phyloP scores from a whole-genome alignment of 768 basidiomycete genomes.

The Serendipita sp. region DNA sequence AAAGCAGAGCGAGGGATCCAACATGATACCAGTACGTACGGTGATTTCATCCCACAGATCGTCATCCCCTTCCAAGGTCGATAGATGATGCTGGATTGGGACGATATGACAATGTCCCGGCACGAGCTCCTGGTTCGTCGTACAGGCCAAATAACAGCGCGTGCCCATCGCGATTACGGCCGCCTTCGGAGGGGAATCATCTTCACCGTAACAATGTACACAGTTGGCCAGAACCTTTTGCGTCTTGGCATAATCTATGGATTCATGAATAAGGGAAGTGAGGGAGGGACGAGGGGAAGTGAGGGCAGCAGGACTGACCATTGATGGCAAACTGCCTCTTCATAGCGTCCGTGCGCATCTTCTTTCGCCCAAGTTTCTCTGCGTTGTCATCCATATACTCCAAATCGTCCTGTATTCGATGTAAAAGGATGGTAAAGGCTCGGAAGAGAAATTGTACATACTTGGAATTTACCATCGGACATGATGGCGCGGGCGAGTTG shows the following conservation, averaged over 20 bases:
- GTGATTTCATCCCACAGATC: constrained; percentile 96
- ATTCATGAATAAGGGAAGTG: not conserved
- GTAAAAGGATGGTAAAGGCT: not conserved
- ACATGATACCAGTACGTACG: constrained; percentile 28
- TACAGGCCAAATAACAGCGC: constrained; percentile 79
- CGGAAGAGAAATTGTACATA: constrained; percentile 18
- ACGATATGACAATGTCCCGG: constrained; percentile 89
- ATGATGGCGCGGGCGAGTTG: constrained; percentile 80
- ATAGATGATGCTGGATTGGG: constrained; percentile 85
- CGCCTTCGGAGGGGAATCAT: constrained; percentile 76
- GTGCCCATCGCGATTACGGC: constrained; percentile 85
- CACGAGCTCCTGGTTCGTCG: constrained; percentile 72
- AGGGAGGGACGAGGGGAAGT: not conserved
- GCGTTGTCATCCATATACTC: constrained; percentile 98
- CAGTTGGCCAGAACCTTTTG: constrained; percentile 79
- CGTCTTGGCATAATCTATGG: constrained; percentile 79
- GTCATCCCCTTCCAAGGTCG: constrained; percentile 85
- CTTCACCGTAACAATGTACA: constrained; percentile 82
- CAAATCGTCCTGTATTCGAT: constrained; percentile 45
- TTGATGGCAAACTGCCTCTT: constrained; percentile 94
- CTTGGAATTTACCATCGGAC: constrained; percentile 76
- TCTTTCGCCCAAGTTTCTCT: constrained; percentile 77
- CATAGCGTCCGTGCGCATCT: constrained; percentile 93
- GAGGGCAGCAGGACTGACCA: constrained; percentile 30
- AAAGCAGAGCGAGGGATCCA: not conserved